Evolutionary conservation across 495 filamentous ascomycete genomes (phyloP).

Genomic region (Ascobolus immersus): DNA sequence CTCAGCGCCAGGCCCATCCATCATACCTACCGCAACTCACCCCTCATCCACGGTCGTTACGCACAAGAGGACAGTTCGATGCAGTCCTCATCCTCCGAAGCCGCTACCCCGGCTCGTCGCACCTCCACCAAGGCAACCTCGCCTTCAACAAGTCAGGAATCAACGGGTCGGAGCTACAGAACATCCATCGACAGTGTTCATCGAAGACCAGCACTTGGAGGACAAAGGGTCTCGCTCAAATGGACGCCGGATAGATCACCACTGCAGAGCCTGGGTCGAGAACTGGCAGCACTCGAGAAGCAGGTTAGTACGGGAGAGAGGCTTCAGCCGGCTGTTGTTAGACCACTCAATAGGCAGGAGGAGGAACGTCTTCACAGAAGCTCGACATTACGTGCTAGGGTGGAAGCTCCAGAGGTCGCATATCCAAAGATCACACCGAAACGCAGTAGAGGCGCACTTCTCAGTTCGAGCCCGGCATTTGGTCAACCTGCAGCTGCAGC

Average conservation of each 20-base stretch:
- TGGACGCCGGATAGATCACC: conserved; percentile 65
- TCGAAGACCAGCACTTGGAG: conserved; percentile 18
- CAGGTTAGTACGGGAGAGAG: conserved; percentile 51
- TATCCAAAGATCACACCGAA: conserved; percentile 1
- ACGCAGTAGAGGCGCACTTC: background rate
- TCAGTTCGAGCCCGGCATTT: background rate
- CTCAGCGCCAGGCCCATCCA: too few relatives aligned
- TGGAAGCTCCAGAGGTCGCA: conserved; percentile 4
- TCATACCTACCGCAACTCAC: too few relatives aligned
- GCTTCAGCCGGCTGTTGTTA: conserved; percentile 10
- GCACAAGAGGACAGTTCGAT: too few relatives aligned
- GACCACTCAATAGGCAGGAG: conserved; percentile 12
- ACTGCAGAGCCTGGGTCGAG: conserved; percentile 71
- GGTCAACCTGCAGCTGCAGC: background rate
- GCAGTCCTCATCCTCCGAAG: too few relatives aligned
- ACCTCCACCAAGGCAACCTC: background rate
- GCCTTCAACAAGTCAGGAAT: too few relatives aligned
- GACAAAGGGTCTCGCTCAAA: too few relatives aligned
- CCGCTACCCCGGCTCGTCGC: too few relatives aligned
- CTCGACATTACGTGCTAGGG: conserved; percentile 10
- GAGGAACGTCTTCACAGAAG: conserved; percentile 11
- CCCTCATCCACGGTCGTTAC: too few relatives aligned
- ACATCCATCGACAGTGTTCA: conserved; percentile 4
- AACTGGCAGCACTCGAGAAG: conserved; percentile 68
- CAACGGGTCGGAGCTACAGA: background rate